A percentile compares a stretch with the other conserved stretches of the same genome.
Evolutionary conservation across 192 early-diverging fungal genomes (phyloP).

Genomic region (Coemansia sp.): DNA sequence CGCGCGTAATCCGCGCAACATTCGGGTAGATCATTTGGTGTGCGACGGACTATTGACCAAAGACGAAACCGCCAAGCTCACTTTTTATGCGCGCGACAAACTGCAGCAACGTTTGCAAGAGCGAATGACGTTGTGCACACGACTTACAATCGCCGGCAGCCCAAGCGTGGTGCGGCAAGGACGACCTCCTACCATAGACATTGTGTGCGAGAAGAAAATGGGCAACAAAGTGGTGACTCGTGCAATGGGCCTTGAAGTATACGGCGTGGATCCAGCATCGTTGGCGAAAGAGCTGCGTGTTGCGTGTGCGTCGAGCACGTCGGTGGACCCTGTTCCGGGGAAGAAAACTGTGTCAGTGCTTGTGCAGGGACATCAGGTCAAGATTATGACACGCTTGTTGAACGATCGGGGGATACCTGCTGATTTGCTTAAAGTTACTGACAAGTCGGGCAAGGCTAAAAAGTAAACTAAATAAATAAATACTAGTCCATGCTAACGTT

Average conservation of each 20-base stretch:
- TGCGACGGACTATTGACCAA: constrained; percentile 68
- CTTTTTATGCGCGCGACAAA: constrained; percentile 59
- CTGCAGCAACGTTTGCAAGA: constrained; percentile 52
- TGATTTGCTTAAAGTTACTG: constrained; percentile 25
- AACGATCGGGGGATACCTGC: constrained; percentile 29
- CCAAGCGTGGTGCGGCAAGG: constrained; percentile 24
- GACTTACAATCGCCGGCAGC: constrained; percentile 23
- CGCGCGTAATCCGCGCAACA: constrained; percentile 54
- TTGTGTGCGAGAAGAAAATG: constrained; percentile 49
- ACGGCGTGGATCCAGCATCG: constrained; percentile 30
- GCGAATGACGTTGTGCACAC: constrained; percentile 48
- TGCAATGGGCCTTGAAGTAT: constrained; percentile 37
- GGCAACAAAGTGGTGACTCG: constrained; percentile 53
- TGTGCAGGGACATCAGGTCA: constrained; percentile 53
- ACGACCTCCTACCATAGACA: constrained; percentile 24
- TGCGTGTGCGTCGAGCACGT: constrained; percentile 46
- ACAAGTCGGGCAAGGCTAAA: constrained; percentile 49
- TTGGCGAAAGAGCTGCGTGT: constrained; percentile 45
- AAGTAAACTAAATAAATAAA: constrained; percentile 5
- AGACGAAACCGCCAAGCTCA: constrained; percentile 62
- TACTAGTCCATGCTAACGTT: not conserved
- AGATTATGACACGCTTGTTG: constrained; percentile 26
- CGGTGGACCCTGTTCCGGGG: constrained; percentile 36
- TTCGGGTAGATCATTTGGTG: constrained; percentile 66
- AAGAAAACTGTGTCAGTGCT: constrained; percentile 36